Percentiles rank a stretch among this genome's conserved stretches.
Evolutionary conservation across 139 green algal species (phyloP).

Genomic region (Astrephomene gubernaculifera): DNA sequence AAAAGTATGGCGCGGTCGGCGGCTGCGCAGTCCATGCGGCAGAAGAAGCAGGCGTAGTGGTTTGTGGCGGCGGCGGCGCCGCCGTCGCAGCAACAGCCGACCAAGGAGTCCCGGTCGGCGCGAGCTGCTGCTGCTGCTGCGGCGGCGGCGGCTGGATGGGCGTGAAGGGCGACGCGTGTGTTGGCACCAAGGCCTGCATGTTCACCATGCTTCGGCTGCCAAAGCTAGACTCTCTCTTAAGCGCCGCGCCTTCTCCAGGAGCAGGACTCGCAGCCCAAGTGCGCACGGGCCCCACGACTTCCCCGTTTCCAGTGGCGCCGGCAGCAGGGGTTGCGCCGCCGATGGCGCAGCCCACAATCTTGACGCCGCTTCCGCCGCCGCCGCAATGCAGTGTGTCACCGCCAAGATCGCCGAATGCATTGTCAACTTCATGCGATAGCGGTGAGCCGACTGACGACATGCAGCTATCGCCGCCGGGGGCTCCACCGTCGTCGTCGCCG

Average conservation of each 20-base stretch:
- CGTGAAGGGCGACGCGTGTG: background rate
- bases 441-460: conserved; percentile 3
- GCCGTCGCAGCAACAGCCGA: background rate
- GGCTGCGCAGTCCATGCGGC: background rate
- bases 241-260: background rate
- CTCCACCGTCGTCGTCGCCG: background rate
- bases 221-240: conserved; percentile 34
- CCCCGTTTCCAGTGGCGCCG: background rate
- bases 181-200: background rate
- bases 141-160: background rate
- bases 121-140: background rate
- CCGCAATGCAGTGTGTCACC: background rate
- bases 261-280: background rate
- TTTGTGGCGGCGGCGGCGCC: background rate
- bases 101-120: background rate
- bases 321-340: background rate
- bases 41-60: too few relatives aligned
- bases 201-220: background rate
- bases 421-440: background rate
- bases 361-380: background rate
- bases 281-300: background rate
- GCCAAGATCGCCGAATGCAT: background rate
- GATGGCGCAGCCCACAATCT: background rate
- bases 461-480: conserved; percentile 2
- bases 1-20: background rate